Conservation (phyloP, 257 asterid genomes). For the Voacanga thouarsii region DNA sequence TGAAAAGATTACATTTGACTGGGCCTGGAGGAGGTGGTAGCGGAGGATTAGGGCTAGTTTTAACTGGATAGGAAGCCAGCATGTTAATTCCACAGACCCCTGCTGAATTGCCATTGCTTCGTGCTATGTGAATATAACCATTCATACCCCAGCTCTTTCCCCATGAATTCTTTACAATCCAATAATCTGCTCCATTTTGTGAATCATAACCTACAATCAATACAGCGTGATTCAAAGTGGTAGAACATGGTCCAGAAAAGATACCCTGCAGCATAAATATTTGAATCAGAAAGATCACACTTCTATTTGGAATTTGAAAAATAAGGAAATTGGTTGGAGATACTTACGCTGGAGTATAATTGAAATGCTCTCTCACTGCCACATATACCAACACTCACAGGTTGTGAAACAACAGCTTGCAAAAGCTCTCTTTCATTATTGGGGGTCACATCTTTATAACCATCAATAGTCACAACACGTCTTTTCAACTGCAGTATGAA, state of each 20-base stretch:
- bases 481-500: conserved; percentile 51
- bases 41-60: conserved; percentile 87
- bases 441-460: conserved; percentile 58
- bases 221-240: conserved; percentile 81
- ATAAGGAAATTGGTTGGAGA: neutral
- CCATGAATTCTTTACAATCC: conserved; percentile 96
- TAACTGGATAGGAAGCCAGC: conserved; percentile 85
- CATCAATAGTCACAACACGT: conserved; percentile 78
- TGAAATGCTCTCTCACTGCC: conserved; percentile 80
- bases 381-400: conserved; percentile 90
- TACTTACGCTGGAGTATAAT: conserved; percentile 68
- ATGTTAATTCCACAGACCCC: conserved; percentile 84
- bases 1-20: conserved; percentile 52
- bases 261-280: conserved; percentile 57
- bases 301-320: neutral
- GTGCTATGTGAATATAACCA: conserved; percentile 71
- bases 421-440: conserved; percentile 63
- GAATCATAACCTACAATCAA: conserved; percentile 85
- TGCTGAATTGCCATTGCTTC: conserved; percentile 46
- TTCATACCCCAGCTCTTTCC: conserved; percentile 82
- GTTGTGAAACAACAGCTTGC: conserved; percentile 79
- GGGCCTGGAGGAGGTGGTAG: conserved; percentile 75
- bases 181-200: conserved; percentile 65
- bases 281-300: neutral
- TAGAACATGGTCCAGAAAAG: conserved; percentile 87